A percentile compares a stretch with the other conserved stretches of the same genome.
These are phyloP conservation scores for Physcomitrium patens DNA, from an alignment of 225 moss, liverwort and hornwort genomes.

Conservation along the genomic window DNA sequence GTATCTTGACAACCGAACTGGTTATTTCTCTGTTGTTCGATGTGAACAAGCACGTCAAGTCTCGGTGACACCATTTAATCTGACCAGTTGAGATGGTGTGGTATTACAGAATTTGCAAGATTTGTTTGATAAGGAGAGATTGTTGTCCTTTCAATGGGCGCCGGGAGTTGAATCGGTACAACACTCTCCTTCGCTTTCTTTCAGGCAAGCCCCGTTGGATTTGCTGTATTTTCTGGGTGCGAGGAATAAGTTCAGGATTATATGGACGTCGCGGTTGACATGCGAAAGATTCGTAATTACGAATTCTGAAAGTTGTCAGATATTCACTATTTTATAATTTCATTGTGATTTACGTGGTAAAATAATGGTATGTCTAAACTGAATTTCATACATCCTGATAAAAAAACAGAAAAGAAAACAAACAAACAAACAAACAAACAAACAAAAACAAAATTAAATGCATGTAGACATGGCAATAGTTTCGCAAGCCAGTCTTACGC, in stretches of 20 bases:
- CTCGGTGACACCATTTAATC: not conserved
- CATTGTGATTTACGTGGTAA: not conserved
- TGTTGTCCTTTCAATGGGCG: slow-evolving; percentile 84
- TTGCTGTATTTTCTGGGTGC: slow-evolving; percentile 23
- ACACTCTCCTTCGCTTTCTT: slow-evolving; percentile 42
- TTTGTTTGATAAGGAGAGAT: slow-evolving; percentile 79
- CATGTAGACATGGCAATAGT: not conserved
- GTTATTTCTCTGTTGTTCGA: not conserved
- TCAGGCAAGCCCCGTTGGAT: slow-evolving; percentile 59
- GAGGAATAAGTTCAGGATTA: not conserved
- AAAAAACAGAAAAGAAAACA: too few relatives aligned
- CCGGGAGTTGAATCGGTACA: slow-evolving; percentile 86
- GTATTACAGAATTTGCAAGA: slow-evolving; percentile 63
- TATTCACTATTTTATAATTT: not conserved
- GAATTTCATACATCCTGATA: too few relatives aligned
- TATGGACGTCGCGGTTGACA: not conserved
- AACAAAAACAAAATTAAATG: not conserved
- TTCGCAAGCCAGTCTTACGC: not conserved
- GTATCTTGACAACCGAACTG: too few relatives aligned
- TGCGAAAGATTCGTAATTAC: not conserved
- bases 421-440: too few relatives aligned
- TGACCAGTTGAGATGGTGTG: slow-evolving; percentile 17
- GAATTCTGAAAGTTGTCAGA: not conserved
- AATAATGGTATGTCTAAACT: not conserved
- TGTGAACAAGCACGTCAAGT: not conserved